These are phyloP conservation scores for Bipolaris zeicola DNA, from an alignment of 2,329 filamentous ascomycete species.

Conservation along the genomic window DNA sequence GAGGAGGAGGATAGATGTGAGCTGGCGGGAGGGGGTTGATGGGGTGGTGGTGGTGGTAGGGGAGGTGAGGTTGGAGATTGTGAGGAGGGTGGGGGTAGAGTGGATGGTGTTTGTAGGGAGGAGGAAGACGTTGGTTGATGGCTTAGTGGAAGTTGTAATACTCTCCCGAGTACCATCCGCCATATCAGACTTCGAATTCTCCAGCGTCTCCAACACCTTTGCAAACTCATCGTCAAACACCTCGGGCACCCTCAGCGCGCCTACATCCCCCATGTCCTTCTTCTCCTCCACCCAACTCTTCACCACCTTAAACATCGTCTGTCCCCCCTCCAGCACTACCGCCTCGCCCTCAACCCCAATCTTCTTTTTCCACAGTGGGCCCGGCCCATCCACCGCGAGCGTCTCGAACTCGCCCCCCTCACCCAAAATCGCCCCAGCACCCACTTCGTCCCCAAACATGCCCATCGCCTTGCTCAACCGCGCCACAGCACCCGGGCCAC, in stretches of 20 bases:
- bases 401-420: constrained; percentile 98
- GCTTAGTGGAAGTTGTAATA: not conserved
- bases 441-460: constrained; percentile 66
- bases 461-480: constrained; percentile 62
- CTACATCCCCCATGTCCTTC: constrained; percentile 25
- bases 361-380: constrained; percentile 70
- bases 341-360: constrained; percentile 67
- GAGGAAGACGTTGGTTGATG: not conserved
- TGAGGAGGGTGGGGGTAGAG: constrained; percentile 53
- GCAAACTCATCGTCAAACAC: constrained; percentile 70
- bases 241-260: constrained; percentile 62
- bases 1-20: constrained; percentile 48
- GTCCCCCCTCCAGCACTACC: constrained; percentile 74
- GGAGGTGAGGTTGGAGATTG: constrained; percentile 50
- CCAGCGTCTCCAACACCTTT: constrained; percentile 36
- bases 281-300: constrained; percentile 61
- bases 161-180: constrained; percentile 12
- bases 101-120: constrained; percentile 22
- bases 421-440: constrained; percentile 76
- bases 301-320: constrained; percentile 70
- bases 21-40: constrained; percentile 36
- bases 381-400: constrained; percentile 80
- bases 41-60: not conserved
- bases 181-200: constrained; percentile 1
- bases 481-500: constrained; percentile 51